Evolutionary conservation across 345 rosid species (phyloP).

Genomic region (Camelina hispida): DNA sequence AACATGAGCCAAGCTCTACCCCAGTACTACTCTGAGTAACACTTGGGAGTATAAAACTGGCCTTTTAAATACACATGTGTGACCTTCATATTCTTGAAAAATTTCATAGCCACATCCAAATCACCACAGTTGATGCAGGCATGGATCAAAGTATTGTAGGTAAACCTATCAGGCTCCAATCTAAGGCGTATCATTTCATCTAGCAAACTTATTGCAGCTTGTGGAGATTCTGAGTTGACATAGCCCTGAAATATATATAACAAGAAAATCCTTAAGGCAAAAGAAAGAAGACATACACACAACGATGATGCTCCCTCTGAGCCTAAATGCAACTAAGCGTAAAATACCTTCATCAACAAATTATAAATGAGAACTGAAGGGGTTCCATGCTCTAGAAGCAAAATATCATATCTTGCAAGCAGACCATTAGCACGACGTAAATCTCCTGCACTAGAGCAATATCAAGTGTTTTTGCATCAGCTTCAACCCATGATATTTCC

Average conservation of each 20-base stretch:
- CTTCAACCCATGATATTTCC: slow-evolving; percentile 5
- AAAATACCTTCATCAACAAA: slow-evolving; percentile 76
- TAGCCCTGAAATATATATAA: slow-evolving; percentile 59
- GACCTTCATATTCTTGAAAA: slow-evolving; percentile 83
- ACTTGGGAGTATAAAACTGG: slow-evolving; percentile 58
- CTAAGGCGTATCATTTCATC: slow-evolving; percentile 60
- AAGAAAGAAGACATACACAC: slow-evolving; percentile 16
- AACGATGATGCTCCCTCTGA: slow-evolving; percentile 14
- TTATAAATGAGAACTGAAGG: slow-evolving; percentile 61
- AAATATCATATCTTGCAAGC: slow-evolving; percentile 68
- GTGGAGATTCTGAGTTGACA: slow-evolving; percentile 57
- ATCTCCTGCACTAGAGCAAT: slow-evolving; percentile 82
- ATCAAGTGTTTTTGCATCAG: slow-evolving; percentile 32
- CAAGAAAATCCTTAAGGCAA: background rate
- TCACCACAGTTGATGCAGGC: slow-evolving; percentile 59
- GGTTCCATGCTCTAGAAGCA: slow-evolving; percentile 60
- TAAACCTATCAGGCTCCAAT: slow-evolving; percentile 66
- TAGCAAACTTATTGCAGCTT: slow-evolving; percentile 54
- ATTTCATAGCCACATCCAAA: slow-evolving; percentile 65
- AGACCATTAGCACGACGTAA: slow-evolving; percentile 78
- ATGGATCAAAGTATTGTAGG: slow-evolving; percentile 67
- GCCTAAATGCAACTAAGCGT: slow-evolving; percentile 7
- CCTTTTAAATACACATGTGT: slow-evolving; percentile 56
- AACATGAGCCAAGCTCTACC: slow-evolving; percentile 34
- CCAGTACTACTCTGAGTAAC: slow-evolving; percentile 42